phyloP scores from a whole-genome alignment of 1,284 basidiomycete genomes.

The Irpex rosettiformis region DNA sequence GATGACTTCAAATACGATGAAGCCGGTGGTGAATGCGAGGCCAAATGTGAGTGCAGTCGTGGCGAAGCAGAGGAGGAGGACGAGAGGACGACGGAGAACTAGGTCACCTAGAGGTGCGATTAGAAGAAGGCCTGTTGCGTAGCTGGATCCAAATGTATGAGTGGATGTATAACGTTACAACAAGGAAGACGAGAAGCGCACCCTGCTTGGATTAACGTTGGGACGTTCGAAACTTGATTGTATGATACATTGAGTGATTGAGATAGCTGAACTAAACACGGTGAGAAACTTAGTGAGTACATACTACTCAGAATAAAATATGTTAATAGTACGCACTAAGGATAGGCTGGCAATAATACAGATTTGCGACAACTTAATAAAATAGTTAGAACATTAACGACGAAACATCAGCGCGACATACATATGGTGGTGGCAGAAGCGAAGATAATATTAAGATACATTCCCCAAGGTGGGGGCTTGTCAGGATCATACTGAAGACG shows the following conservation, averaged over 20 bases:
- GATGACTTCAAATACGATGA: constrained; percentile 42
- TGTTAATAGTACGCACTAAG: constrained; percentile 58
- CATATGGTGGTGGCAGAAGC: constrained; percentile 66
- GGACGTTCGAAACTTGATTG: constrained; percentile 52
- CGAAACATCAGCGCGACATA: constrained; percentile 23
- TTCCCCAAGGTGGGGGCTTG: constrained; percentile 56
- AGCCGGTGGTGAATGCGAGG: constrained; percentile 39
- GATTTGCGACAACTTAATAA: constrained; percentile 50
- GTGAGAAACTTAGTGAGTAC: no score
- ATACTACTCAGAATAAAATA: no score
- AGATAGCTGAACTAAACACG: constrained; percentile 50
- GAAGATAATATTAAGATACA: constrained; percentile 59
- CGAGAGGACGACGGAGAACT: constrained; percentile 45
- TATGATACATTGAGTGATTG: constrained; percentile 55
- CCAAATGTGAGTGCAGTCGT: constrained; percentile 42
- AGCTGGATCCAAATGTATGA: constrained; percentile 27
- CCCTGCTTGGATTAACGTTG: constrained; percentile 49
- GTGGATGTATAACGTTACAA: neutral
- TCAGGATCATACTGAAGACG: constrained; percentile 57
- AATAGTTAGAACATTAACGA: constrained; percentile 1
- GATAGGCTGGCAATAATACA: constrained; percentile 74
- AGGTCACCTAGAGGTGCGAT: constrained; percentile 53
- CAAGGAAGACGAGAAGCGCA: constrained; percentile 10
- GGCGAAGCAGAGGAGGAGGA: constrained; percentile 38
- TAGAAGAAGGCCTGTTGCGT: constrained; percentile 45